Evolutionary conservation across 1,284 basidiomycete species (phyloP).

Genomic region (Microbotryum violaceum): DNA sequence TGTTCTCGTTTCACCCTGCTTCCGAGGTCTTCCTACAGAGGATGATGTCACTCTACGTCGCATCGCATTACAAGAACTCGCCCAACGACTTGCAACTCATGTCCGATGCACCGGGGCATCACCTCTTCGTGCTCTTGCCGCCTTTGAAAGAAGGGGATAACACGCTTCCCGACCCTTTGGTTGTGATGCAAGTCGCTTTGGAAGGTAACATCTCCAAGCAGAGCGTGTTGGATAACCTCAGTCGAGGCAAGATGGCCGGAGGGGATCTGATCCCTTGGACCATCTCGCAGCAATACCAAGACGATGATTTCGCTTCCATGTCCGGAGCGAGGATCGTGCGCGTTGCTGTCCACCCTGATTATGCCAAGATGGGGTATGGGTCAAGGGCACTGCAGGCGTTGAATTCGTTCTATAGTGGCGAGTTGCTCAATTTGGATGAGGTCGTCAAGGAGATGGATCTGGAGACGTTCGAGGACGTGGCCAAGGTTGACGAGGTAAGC

Average conservation of each 20-base stretch:
- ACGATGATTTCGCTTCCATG: conserved; percentile 83
- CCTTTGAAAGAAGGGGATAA: conserved; percentile 80
- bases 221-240: conserved; percentile 76
- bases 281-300: conserved; percentile 92
- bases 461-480: conserved; percentile 56
- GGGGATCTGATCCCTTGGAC: conserved; percentile 99
- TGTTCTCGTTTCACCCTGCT: conserved; percentile 95
- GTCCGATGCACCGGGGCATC: conserved; percentile 93
- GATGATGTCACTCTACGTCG: conserved; percentile 97
- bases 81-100: conserved; percentile 96
- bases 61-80: conserved; percentile 97
- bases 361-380: conserved; percentile 95
- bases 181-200: conserved; percentile 88
- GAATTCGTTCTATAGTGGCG: conserved; percentile 84
- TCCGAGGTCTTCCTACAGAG: conserved; percentile 94
- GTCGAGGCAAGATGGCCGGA: conserved; percentile 68
- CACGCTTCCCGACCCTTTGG: conserved; percentile 82
- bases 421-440: conserved; percentile 85
- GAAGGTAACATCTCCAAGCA: conserved; percentile 88
- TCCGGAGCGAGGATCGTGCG: conserved; percentile 88
- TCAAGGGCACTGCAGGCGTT: conserved; percentile 80
- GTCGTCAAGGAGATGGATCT: conserved; percentile 47
- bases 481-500: conserved; percentile 55
- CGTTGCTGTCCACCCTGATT: conserved; percentile 96
- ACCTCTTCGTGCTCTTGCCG: conserved; percentile 89